Base-by-base conservation (phyloP, 176 grass and related monocot genomes). In the Ananas comosus region DNA sequence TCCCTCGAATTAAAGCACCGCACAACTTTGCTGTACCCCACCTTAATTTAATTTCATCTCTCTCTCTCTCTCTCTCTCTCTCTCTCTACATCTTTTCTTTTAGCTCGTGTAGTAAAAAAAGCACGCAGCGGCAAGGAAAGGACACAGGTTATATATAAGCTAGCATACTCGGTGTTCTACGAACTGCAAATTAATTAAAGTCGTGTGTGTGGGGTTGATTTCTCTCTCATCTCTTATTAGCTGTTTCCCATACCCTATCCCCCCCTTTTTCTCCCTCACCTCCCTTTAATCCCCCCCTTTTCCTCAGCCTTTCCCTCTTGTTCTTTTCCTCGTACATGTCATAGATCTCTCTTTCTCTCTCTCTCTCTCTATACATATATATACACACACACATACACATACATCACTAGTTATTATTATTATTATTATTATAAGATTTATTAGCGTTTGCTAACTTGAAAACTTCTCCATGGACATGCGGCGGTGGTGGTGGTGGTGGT, bases 1-100 rank as follows among this genome's bases (percentile, higher is more conserved):
- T 73, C 18, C 13, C 63, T 56, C 49, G 33, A 42, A 42, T 73
- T 53, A 73, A 73, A 73, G 71, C 54, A 73, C 54, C 71, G 22
- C 47, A 63, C 71, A 51, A 73, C 71, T 73, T 73, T 73, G 24
- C 59, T 49, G 48, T 9, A 6, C 22, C 71, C 28, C 49, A 50
- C 67, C 42, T 50, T 23, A 23, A 23, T 23, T 23, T 69, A 18
- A 5, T 19, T 3, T 51, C 47, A 23, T 63, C 42, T 42, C 33
- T 42, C 33, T 42, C 33, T 42, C 33, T 42, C 33, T 42, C 33
- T 42, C 33, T 42, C 33, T 42, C 4, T 42, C 33, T 66, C 64
- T 66, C 42, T 22, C 48, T 12, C 48, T 19, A 1, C 22, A 23
- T 23, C 7, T 22, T 59, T 12, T 42, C 63, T 63, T 73, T 42